Evolutionary conservation across 1,284 basidiomycete genomes (phyloP), one percentile per base, ranked within the genome.

Genomic region (Fomitiporia mediterranea): DNA sequence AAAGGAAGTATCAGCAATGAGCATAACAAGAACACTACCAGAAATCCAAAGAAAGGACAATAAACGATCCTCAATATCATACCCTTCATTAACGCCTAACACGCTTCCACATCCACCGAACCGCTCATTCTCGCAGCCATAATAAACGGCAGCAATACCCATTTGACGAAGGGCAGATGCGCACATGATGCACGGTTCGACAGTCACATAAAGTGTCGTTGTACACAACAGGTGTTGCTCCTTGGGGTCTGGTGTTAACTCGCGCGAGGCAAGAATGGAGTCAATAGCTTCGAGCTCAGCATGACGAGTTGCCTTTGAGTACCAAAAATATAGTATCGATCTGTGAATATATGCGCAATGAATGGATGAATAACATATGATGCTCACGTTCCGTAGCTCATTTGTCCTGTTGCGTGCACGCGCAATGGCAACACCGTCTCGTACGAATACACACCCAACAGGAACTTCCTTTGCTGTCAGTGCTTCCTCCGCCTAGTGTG

Each of bases 111-210:
- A 98, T 1, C 97, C 97, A 4, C 97, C 97, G 64, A 99, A 99
- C 53, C 95, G 82, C 64, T 98, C 96, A 69, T 99, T 99, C 17
- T 84, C 91, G 65, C 93, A 97, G 0, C 97, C 97, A 68, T 93
- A 98, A 57, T 87, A 91, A 2, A 98, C 96, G 57, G 88, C 81
- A 56, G 84, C 83, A 66, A 99, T 94, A 5, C 96, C 95, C 59
- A 96, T 74, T 71, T 99, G 96, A 50, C 96, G 81, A 46, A 99
- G 78, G 4, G 96, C 97, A 27, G 91, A 92, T 3, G 94, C 93
- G 64, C 97, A 99, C 97, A 99, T 99, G 67, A 99, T 93, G 70
- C 97, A 99, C 0, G 97, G 97, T 72, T 99, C 97, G 53, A 99
- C 95, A 0, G 97, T 99, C 53, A 99, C 97, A 69, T 99, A 99